These are phyloP conservation scores for Erythrobasidium hasegawianum DNA, from an alignment of 1,284 basidiomycete species.

Conservation along the genomic window DNA sequence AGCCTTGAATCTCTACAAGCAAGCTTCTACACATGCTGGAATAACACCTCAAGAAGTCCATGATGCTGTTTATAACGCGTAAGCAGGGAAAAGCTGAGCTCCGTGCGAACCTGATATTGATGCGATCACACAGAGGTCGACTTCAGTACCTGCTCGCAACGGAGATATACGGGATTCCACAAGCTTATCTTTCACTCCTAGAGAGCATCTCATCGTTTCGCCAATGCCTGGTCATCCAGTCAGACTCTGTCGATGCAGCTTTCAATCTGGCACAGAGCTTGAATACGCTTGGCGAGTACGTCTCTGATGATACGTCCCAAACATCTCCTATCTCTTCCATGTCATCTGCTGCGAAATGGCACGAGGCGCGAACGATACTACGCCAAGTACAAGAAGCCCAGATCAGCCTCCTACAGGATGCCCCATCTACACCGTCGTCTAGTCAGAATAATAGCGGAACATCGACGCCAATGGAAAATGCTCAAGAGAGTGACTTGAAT, in stretches of 20 bases:
- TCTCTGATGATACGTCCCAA: constrained; percentile 3
- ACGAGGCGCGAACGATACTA: constrained; percentile 17
- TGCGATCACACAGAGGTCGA: constrained; percentile 7
- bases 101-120: background rate
- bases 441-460: background rate
- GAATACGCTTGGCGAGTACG: constrained; percentile 20
- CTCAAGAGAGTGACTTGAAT: background rate
- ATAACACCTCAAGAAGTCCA: constrained; percentile 8
- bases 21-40: background rate
- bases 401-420: background rate
- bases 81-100: background rate
- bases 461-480: constrained; percentile 5
- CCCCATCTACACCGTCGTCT: background rate
- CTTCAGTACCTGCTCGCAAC: constrained; percentile 23
- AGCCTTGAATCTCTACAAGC: constrained; percentile 8
- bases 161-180: constrained; percentile 15
- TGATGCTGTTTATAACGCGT: constrained; percentile 26
- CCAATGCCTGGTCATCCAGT: background rate
- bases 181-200: background rate
- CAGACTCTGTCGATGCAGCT: constrained; percentile 21
- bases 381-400: constrained; percentile 4
- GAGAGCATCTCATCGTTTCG: constrained; percentile 7
- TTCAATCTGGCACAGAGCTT: constrained; percentile 30
- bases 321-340: background rate
- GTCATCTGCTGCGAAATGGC: background rate